Evolutionary conservation across 2,329 filamentous ascomycete species (phyloP), one percentile per base, ranked within the genome.

Genomic region (Ophiostoma sp.): DNA sequence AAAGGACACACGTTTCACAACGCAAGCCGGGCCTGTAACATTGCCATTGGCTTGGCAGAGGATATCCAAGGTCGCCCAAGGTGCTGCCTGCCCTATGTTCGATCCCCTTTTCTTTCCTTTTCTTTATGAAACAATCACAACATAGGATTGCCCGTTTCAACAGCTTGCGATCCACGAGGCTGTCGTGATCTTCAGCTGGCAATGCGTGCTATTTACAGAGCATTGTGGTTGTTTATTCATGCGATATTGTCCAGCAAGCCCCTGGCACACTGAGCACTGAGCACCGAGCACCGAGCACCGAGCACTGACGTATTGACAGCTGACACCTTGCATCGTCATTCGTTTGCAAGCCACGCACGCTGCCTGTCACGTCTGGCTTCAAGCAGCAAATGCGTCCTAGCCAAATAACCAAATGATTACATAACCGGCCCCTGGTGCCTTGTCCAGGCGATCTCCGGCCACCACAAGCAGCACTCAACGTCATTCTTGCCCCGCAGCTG

Each of bases 401-500:
- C 27, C 27, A 27, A 27, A 27, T 27, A 2, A 27, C 27, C 27
- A 27, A 27, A 27, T 27, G 27, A 27, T 27, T 27, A 27, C 27
- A 27, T 27, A 27, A 27, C 27, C 27, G 27, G 27, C 27, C 27
- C 27, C 27, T 27, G 27, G 27, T 27, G 27, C 27, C 27, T 27
- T 27, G 27, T 27, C 27, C 27, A 27, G 2, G 27, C 27, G 27
- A 27, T 27, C 27, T 27, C 27, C 27, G 27, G 27, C 27, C 27
- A 27, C 27, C 27, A 27, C 27, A 27, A 27, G 1, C 27, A 27
- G 27, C 27, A 49, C 47, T n/a, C 47, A 49, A 49, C 49, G 49
- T 55, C 49, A 55, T 55, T 27, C 27, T 27, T 55, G 49, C 49
- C 49, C 49, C 49, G 49, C 49, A 55, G 49, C 49, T 55, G 49